Percentiles rank a stretch among this genome's conserved stretches.
phyloP scores from a whole-genome alignment of 129 eudicot species.

The Tagetes patula region DNA sequence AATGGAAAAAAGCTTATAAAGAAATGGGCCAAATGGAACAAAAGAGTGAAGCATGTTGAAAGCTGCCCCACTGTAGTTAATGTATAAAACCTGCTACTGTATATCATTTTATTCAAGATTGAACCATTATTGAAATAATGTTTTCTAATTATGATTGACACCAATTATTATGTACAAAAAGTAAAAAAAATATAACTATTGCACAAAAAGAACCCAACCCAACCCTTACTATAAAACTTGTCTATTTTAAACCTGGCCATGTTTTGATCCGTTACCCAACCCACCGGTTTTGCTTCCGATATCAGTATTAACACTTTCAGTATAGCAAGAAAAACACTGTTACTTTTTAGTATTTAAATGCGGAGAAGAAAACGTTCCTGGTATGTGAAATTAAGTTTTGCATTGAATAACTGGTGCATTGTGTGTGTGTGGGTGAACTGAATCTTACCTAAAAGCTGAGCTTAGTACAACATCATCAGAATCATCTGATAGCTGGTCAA shows the following conservation, averaged over 20 bases:
- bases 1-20: not conserved
- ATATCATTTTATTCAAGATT: not conserved
- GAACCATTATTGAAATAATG: not conserved
- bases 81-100: not conserved
- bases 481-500: slow-evolving; percentile 37
- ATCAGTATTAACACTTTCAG: not conserved
- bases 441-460: slow-evolving; percentile 48
- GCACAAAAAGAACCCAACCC: not conserved
- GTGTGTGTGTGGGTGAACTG: not conserved
- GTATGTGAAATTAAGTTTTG: not conserved
- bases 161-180: too few species aligned
- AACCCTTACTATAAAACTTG: not conserved
- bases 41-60: not conserved
- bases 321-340: not conserved
- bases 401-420: not conserved
- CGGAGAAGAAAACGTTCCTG: slow-evolving; percentile 6
- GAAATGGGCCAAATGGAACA: not conserved
- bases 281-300: not conserved
- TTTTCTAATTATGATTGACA: not conserved
- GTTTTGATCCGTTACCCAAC: not conserved
- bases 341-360: not conserved
- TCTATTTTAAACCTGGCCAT: not conserved
- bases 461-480: slow-evolving; percentile 57
- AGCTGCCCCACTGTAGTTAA: not conserved
- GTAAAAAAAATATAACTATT: too few species aligned